Base-by-base conservation (phyloP, 2,329 filamentous ascomycete genomes). In the Fusarium nurragi region DNA sequence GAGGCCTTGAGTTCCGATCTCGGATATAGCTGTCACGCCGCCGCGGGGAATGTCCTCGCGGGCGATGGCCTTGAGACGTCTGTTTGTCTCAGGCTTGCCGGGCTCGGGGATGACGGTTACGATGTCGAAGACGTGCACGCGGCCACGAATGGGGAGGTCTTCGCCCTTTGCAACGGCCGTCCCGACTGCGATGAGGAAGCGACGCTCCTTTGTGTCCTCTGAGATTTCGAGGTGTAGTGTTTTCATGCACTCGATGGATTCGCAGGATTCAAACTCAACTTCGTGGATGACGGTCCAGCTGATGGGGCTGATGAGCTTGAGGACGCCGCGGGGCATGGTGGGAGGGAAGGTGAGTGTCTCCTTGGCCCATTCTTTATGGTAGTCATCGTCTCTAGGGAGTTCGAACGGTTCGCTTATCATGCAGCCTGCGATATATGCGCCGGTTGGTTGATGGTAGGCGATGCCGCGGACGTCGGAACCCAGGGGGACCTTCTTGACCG, bases 41-140 rank as follows among this genome's bases (percentile, higher is more conserved):
- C 95, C 95, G 46, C 95, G 91, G n/a, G 87, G 86, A 23, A 98
- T 93, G 48, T 97, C 92, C 76, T 99, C 95, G 71, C 91, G 91
- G 6, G 92, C 91, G 16, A 97, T 84, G 5, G 96, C 85, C 74
- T 97, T 96, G 30, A 99, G 82, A 68, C 89, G 92, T 66, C 88
- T 90, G 76, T 93, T 91, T 2, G 92, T 97, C 76, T 97, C 94
- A 0, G 93, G 92, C 9, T 86, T 86, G 18, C 88, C 92, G 0
- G 93, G 93, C 64, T 97, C 90, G 0, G 95, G 94, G 1, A 97
- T 94, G 28, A 99, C 95, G 30, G 90, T 87, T 56, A 97, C 93
- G 26, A 99, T 86, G 72, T 97, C 94, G 72, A 95, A 97, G 44
- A 98, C 91, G 71, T 95, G 93, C 36, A 99, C 86, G 37, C 90